Base-by-base conservation (phyloP, 306 rosid genomes). In the Dryas alaskensis region DNA sequence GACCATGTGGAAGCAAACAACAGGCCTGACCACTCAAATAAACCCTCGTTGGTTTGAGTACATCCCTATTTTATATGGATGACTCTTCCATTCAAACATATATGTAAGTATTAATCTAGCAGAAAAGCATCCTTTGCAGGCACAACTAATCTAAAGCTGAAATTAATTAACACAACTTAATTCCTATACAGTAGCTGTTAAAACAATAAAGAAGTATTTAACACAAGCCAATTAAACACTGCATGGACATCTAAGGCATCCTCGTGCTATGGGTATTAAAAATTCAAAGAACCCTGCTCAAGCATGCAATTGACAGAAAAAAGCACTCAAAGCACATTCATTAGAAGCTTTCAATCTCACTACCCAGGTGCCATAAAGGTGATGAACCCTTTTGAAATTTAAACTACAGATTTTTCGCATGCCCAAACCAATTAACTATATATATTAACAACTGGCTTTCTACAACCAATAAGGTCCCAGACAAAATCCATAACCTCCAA, bases 401-500 rank as follows among this genome's bases (percentile, higher is more conserved):
- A 54, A 53, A 46, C 46, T 45, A 43, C 14, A 53, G 25, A 39
- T 70, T 77, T 7, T 1, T 43, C 14, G 4, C 48, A 17, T 6
- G 45, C 69, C 55, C 40, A 57, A 69, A 55, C 40, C 49, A 9
- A 17, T 42, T 5, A 67, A 14, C 6, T 70, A 76, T 49, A 19
- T 65, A 39, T 61, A 69, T 43, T 48, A 75, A 57, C 22, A 55
- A 80, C 53, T 22, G 40, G 51, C 78, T 67, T 57, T 76, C 61
- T 86, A 82, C 76, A 76, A 57, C 70, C 37, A 31, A 31, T 22
- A 60, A 55, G 72, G 67, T 79, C 63, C 77, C 76, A 52, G 68
- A 76, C 73, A 60, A 74, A 80, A 76, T 72, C 81, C 63, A 72
- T 55, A 83, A 67, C 63, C 64, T 80, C 70, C 82, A 80, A 49